Percentiles rank a stretch among this genome's conserved stretches.
These are phyloP conservation scores for Epichloe gansuensis DNA, from an alignment of 2,329 filamentous ascomycete species.

Conservation along the genomic window DNA sequence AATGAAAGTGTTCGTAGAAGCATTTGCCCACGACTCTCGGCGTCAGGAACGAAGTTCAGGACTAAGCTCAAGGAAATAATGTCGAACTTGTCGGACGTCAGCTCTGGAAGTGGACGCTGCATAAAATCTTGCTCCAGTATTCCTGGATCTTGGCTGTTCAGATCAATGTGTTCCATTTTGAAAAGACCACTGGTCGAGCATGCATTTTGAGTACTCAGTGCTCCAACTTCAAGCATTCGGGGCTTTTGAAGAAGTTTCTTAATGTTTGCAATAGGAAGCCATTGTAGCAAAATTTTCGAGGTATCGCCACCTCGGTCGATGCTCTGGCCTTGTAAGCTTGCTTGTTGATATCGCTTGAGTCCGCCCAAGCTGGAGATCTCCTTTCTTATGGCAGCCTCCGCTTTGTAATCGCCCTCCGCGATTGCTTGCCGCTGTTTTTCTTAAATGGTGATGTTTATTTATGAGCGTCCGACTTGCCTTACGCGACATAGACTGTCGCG, in stretches of 20 bases:
- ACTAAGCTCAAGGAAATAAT: conserved; percentile 87
- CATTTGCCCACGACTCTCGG: conserved; percentile 70
- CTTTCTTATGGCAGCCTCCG: conserved; percentile 33
- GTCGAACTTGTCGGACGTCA: conserved; percentile 59
- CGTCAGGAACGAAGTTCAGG: conserved; percentile 83
- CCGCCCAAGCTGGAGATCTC: conserved; percentile 49
- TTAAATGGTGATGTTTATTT: conserved; percentile 51
- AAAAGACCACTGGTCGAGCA: conserved; percentile 64
- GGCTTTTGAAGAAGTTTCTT: conserved; percentile 23
- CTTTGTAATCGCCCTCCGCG: conserved; percentile 35
- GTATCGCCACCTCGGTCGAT: conserved; percentile 56
- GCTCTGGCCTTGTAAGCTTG: conserved; percentile 56
- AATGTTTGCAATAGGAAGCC: conserved; percentile 32
- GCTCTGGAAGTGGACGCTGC: conserved; percentile 60
- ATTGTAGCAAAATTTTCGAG: conserved; percentile 50
- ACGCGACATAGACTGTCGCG: conserved; percentile 46
- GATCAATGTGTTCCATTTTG: conserved; percentile 71
- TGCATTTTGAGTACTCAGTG: conserved; percentile 72
- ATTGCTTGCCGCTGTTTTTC: conserved; percentile 47
- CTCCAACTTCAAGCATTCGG: conserved; percentile 77
- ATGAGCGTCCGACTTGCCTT: conserved; percentile 54
- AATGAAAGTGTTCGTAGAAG: conserved; percentile 64
- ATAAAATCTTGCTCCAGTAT: conserved; percentile 93
- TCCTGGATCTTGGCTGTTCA: conserved; percentile 71
- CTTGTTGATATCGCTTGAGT: conserved; percentile 51